Conservation (phyloP, 2,329 filamentous ascomycete species). For the Aphanoascus verrucosus region DNA sequence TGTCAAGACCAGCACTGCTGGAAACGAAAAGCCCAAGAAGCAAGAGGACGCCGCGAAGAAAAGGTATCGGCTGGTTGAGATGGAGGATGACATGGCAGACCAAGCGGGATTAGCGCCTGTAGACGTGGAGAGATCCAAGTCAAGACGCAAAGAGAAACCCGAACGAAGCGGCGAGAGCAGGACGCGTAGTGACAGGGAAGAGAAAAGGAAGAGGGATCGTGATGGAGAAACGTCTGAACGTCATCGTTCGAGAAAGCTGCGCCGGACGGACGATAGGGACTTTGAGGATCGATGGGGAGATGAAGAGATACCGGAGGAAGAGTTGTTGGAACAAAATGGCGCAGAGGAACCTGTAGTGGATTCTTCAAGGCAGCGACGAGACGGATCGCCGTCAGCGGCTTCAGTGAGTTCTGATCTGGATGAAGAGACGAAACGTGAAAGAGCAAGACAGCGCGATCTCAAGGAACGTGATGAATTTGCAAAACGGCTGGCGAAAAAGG, state of each 20-base stretch:
- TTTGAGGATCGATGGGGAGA: conserved; percentile 76
- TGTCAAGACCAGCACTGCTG: conserved; percentile 17
- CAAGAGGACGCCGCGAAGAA: conserved; percentile 32
- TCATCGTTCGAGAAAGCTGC: conserved; percentile 41
- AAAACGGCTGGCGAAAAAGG: conserved; percentile 61
- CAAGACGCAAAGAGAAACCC: conserved; percentile 15
- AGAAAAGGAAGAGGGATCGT: conserved; percentile 28
- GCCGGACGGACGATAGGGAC: conserved; percentile 43
- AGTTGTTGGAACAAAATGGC: conserved; percentile 35
- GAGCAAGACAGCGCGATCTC: conserved; percentile 54
- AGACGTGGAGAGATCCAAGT: conserved; percentile 23
- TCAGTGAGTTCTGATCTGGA: conserved; percentile 44
- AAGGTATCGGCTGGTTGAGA: conserved; percentile 45
- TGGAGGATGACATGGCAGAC: conserved; percentile 38
- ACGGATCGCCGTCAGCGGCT: not conserved
- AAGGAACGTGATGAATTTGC: conserved; percentile 71
- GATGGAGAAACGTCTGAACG: conserved; percentile 32
- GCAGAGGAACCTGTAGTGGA: conserved; percentile 44
- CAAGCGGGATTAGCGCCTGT: conserved; percentile 24
- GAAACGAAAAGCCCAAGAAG: conserved; percentile 15
- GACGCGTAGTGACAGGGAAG: conserved; percentile 21
- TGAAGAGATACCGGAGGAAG: conserved; percentile 45
- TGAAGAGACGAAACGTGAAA: conserved; percentile 49
- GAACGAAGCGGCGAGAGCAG: conserved; percentile 3
- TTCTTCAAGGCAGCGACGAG: not conserved